Evolutionary conservation across 495 filamentous ascomycete genomes (phyloP), one percentile per base, ranked within the genome.

Genomic region (Lindgomyces ingoldianus): DNA sequence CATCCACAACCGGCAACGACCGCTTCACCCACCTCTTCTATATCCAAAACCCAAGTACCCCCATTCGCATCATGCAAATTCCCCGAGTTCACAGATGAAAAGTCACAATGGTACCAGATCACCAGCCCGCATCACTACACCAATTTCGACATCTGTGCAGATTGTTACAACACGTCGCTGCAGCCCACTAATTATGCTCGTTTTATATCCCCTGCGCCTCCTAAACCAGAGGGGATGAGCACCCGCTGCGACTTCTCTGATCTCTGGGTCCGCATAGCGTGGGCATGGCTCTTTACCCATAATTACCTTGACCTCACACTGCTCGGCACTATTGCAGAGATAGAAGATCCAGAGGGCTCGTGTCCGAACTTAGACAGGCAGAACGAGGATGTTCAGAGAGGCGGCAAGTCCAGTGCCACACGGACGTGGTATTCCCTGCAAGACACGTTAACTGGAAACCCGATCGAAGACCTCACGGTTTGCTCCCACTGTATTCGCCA

Each of bases 91-190:
- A 16, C 10, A 14, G 12, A 30, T 4, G 39, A 26, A 30, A 11
- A 45, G 4, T 11, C 54, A 22, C 16, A 44, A 18, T 57, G 54
- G 33, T 46, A 24, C 33, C 54, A 57, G 45, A 57, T 57, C 33
- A 46, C 39, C n/a, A 8, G 3, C 2, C 52, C 52, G 18, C 25
- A 12, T 9, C 14, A 22, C 29, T 45, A 45, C 39, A 9, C 54
- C 14, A 19, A 57, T 36, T 21, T 57, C 54, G 54, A 57, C 24
- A 57, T 57, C 27, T 57, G 54, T 26, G 10, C 54, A 9, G 39
- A 44, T 12, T 57, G 54, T 36, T 57, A 57, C 54, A 57, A 44
- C 16, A 27, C 39, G 3, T 57, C 54, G 3, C 14, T 57, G 4
- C 14, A 4, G 6, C 39, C 54, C 3, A 46, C 54, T 4, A 10